phyloP scores from a whole-genome alignment of 139 green algal genomes.

The Haematococcus lacustris region DNA sequence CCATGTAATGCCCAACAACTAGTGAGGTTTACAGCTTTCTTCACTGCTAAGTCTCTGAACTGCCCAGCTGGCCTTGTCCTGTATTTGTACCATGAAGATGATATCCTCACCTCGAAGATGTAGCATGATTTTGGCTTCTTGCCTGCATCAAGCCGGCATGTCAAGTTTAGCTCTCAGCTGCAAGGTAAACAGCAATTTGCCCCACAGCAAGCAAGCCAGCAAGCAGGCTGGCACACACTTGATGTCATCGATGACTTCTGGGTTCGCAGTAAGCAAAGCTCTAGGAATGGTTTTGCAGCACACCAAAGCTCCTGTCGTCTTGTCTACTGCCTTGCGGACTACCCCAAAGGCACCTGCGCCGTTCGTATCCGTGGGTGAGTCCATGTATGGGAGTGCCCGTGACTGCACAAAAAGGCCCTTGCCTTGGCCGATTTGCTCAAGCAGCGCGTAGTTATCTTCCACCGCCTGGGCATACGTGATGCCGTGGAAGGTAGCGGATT shows the following conservation, averaged over 20 bases:
- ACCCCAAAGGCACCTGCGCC: constrained; percentile 9
- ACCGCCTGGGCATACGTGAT: too few relatives aligned
- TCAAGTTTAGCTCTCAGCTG: too few relatives aligned
- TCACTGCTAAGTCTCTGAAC: background rate
- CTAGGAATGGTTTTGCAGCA: constrained; percentile 10
- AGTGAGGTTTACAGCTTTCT: background rate
- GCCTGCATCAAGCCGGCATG: too few relatives aligned
- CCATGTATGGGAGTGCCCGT: background rate
- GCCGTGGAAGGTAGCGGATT: too few relatives aligned
- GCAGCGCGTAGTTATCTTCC: too few relatives aligned
- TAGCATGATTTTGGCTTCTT: constrained; percentile 8
- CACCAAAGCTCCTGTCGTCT: background rate
- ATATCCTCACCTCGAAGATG: constrained; percentile 21
- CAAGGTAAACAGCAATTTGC: too few relatives aligned
- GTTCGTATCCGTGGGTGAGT: background rate
- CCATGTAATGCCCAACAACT: background rate
- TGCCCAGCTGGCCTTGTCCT: background rate
- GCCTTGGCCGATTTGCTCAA: too few relatives aligned
- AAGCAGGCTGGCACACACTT: too few relatives aligned
- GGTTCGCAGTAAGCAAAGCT: constrained; percentile 2
- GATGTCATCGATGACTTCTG: constrained; percentile 10
- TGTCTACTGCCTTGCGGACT: background rate
- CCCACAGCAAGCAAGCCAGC: too few relatives aligned
- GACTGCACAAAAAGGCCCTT: too few relatives aligned
- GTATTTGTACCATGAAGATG: background rate